These are phyloP conservation scores for Tagetes patula DNA, from an alignment of 129 eudicot genomes.

Conservation along the genomic window DNA sequence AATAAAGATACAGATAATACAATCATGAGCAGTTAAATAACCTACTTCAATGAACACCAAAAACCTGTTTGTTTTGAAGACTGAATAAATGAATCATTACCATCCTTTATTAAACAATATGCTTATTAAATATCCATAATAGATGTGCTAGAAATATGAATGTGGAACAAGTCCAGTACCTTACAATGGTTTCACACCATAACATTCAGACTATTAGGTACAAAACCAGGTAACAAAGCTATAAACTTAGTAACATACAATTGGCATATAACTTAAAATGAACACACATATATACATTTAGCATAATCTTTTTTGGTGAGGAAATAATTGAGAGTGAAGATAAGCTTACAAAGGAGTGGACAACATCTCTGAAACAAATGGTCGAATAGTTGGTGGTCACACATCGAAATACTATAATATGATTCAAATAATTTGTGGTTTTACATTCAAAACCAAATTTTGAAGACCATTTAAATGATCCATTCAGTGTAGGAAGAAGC, in stretches of 20 bases:
- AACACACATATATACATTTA: background rate
- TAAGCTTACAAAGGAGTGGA: constrained; percentile 35
- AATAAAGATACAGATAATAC: constrained; percentile 18
- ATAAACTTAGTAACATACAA: constrained; percentile 1
- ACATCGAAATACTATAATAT: constrained; percentile 26
- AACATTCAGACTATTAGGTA: background rate
- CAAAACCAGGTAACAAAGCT: constrained; percentile 10
- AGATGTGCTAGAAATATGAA: background rate
- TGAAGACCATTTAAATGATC: background rate
- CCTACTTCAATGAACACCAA: background rate
- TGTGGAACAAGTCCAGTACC: too few relatives aligned
- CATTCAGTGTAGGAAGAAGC: constrained; percentile 7
- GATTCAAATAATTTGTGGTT: background rate
- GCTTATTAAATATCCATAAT: background rate
- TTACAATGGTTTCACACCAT: too few relatives aligned
- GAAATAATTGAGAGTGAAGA: too few relatives aligned
- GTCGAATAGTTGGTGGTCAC: constrained; percentile 36
- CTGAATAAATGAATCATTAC: background rate
- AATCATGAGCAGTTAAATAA: background rate
- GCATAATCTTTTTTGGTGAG: background rate
- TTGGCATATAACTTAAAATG: background rate
- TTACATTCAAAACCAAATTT: constrained; percentile 2
- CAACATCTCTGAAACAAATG: constrained; percentile 36
- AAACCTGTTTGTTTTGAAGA: background rate
- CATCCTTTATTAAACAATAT: background rate